Evolutionary conservation across 495 filamentous ascomycete species (phyloP), one percentile per base, ranked within the genome.

Genomic region (Penicillium subrubescens): DNA sequence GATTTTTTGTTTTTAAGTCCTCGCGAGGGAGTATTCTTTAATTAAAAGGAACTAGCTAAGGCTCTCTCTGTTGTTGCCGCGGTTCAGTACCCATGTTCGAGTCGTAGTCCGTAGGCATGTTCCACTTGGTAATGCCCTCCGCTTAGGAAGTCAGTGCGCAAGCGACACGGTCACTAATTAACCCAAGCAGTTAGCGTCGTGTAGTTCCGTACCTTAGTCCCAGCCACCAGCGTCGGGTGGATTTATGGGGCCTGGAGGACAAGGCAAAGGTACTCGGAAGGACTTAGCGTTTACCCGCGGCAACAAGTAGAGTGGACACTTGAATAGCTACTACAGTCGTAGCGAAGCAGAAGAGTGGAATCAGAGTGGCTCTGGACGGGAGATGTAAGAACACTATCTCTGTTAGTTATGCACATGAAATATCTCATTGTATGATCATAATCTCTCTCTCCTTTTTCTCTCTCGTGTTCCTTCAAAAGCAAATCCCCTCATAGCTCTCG

Each of bases 221-320:
- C 25, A 27, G 25, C 25, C 25, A 27, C 25, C 25, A 27, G 25
- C 25, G 25, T 4, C 25, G 25, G 25, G 25, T 27, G 25, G 25
- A 27, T 27, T 27, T 27, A 27, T 27, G 25, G 25, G 25, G 25
- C 25, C 25, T 41, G 46, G 23, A 44, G 43, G 2, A 15, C 39
- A 15, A n/a, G 7, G 6, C 17, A n/a, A 34, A 29, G 29, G 25
- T 33, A 6, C 41, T 50, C 57, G 29, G 57, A 15, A 17, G 39
- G 51, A 55, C 27, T 21, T 44, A 52, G 44, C 55, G 48, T 64
- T 67, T 62, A 57, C 17, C 64, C 64, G 62, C 61, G 53, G 53
- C 25, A 27, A 27, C 2, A 27, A 27, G 25, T 27, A 27, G 25
- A 27, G 25, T 27, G 25, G 25, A 27, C 25, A 2, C 25, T 27